These are phyloP conservation scores for Sclerotinia sclerotiorum DNA, from an alignment of 2,329 filamentous ascomycete genomes.

Conservation along the genomic window DNA sequence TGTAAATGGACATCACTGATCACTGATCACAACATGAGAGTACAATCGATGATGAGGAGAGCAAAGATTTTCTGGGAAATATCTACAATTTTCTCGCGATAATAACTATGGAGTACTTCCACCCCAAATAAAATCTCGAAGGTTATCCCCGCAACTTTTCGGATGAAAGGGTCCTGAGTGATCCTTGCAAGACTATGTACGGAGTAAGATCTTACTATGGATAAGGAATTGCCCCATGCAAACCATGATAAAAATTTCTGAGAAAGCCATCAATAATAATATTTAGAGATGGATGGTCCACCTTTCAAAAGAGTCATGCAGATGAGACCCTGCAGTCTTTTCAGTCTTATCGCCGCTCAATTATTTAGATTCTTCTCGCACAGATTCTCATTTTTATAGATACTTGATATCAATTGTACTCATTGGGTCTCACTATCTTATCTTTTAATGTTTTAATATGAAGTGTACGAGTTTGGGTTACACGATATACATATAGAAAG, in stretches of 20 bases:
- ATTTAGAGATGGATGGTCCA: background rate
- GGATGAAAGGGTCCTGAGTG: too few species aligned
- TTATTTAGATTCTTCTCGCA: background rate
- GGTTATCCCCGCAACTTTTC: too few species aligned
- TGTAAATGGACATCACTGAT: too few species aligned
- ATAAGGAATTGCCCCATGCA: background rate
- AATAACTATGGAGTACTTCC: too few species aligned
- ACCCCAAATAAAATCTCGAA: too few species aligned
- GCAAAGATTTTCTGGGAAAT: background rate
- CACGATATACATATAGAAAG: background rate
- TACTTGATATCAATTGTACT: background rate
- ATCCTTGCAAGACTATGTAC: too few species aligned
- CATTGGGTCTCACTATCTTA: background rate
- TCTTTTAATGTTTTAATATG: conserved; percentile 12
- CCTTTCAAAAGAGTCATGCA: conserved; percentile 7
- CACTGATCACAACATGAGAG: background rate
- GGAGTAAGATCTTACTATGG: too few species aligned
- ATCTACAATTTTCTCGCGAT: too few species aligned
- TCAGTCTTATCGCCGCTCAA: background rate
- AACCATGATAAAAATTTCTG: conserved; percentile 3
- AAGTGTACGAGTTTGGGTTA: conserved; percentile 7
- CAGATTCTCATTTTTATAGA: background rate
- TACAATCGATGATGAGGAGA: background rate
- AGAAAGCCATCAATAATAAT: background rate
- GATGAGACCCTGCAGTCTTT: background rate